A percentile compares a stretch with the other conserved stretches of the same genome.
These are phyloP conservation scores for Ophiostoma ulmi DNA, from an alignment of 2,329 filamentous ascomycete species.

Conservation along the genomic window DNA sequence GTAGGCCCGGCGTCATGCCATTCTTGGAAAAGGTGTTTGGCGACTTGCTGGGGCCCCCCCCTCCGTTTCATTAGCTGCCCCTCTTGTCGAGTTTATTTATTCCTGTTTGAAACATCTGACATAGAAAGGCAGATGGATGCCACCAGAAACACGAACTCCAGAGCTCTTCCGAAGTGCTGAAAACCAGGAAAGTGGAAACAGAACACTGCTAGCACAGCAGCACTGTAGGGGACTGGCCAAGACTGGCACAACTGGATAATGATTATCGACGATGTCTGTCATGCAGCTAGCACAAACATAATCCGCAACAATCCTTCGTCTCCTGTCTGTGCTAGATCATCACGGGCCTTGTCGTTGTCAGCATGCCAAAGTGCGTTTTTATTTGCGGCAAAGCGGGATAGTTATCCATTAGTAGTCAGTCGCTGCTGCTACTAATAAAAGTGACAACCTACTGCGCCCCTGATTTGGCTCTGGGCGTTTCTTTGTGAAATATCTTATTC, in stretches of 20 bases:
- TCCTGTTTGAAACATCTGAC: not conserved
- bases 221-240: not conserved
- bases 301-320: not conserved
- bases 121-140: not conserved
- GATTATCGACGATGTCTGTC: not conserved
- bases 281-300: not conserved
- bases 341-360: not conserved
- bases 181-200: not conserved
- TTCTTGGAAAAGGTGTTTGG: not conserved
- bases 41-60: not conserved
- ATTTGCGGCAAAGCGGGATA: not conserved
- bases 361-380: not conserved
- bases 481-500: slow-evolving; percentile 1
- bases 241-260: not conserved
- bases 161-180: too few species aligned
- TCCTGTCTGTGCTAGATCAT: not conserved
- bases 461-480: not conserved
- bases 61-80: slow-evolving; percentile 9
- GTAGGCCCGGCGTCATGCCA: slow-evolving; percentile 6
- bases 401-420: not conserved
- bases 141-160: not conserved
- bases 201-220: not conserved
- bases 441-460: not conserved
- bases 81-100: not conserved
- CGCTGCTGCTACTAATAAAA: not conserved